These are phyloP conservation scores for Beauveria australis DNA, from an alignment of 2,329 filamentous ascomycete species.

Conservation along the genomic window DNA sequence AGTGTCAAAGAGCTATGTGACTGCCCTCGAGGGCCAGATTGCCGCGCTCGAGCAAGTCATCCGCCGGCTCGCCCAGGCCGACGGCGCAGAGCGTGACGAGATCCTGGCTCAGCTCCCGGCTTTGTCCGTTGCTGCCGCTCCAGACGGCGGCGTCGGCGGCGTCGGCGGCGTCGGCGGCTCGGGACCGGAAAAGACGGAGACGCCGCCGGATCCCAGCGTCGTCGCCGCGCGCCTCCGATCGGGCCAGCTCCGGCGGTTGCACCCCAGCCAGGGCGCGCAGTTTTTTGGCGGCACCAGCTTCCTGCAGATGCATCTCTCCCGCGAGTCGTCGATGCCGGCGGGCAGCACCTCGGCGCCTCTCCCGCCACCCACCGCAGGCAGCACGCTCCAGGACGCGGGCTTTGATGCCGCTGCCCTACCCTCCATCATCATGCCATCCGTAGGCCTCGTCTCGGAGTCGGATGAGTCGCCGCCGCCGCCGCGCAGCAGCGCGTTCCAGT, in stretches of 20 bases:
- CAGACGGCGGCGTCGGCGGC: constrained; percentile 6
- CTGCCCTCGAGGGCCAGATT: constrained; percentile 39
- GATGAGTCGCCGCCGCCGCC: constrained; percentile 16
- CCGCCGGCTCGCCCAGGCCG: constrained; percentile 32
- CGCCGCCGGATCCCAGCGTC: constrained; percentile 22
- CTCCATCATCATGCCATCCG: constrained; percentile 9
- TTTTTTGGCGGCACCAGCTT: constrained; percentile 42
- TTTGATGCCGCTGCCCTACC: constrained; percentile 8
- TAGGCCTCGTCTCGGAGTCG: neutral
- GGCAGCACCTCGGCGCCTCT: constrained; percentile 10
- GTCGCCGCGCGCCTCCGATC: constrained; percentile 25
- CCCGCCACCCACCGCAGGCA: constrained; percentile 12
- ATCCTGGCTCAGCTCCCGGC: constrained; percentile 32
- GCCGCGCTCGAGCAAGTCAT: constrained; percentile 37
- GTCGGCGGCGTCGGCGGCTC: neutral
- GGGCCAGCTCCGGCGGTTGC: constrained; percentile 30
- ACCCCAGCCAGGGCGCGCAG: constrained; percentile 32
- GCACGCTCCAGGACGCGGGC: neutral
- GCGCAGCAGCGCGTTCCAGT: constrained; percentile 21
- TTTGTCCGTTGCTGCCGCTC: constrained; percentile 14
- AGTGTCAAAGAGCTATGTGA: constrained; percentile 36
- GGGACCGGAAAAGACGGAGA: constrained; percentile 12
- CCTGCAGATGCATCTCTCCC: constrained; percentile 30
- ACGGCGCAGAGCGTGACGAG: constrained; percentile 30
- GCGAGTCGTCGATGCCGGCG: constrained; percentile 19